These are phyloP conservation scores for Talinum fruticosum DNA, from an alignment of 148 eudicot genomes.

Conservation along the genomic window DNA sequence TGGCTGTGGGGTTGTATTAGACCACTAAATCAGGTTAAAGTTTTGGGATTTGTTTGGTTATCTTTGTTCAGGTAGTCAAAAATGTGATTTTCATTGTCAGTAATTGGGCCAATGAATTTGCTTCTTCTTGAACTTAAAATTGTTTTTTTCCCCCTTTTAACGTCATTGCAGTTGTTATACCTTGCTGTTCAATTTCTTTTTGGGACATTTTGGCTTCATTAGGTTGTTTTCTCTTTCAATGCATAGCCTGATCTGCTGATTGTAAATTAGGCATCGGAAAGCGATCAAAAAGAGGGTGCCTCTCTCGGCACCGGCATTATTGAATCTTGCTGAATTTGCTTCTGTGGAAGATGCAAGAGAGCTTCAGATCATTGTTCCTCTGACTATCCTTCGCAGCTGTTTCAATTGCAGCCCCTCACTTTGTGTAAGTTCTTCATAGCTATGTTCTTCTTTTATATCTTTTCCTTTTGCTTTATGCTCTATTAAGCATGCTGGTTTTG, in stretches of 20 bases:
- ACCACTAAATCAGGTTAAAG: too few species aligned
- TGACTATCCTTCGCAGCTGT: constrained; percentile 25
- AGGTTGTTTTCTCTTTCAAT: not conserved
- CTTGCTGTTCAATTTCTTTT: not conserved
- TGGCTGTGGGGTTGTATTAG: too few species aligned
- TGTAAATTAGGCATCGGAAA: constrained; percentile 37
- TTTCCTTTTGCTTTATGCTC: not conserved
- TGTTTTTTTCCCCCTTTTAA: not conserved
- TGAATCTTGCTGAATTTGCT: constrained; percentile 59
- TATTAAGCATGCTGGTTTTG: not conserved
- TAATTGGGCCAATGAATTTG: not conserved
- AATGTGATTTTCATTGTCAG: too few species aligned
- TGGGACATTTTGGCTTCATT: not conserved
- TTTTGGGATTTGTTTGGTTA: too few species aligned
- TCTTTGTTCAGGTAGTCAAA: too few species aligned
- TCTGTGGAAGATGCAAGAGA: constrained; percentile 41
- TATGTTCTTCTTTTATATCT: not conserved
- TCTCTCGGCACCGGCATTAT: constrained; percentile 38
- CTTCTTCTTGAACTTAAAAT: constrained; percentile 2
- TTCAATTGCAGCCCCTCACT: constrained; percentile 41
- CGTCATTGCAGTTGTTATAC: not conserved
- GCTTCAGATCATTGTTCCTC: constrained; percentile 42
- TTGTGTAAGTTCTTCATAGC: constrained; percentile 37
- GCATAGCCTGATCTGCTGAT: constrained; percentile 10
- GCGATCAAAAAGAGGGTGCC: constrained; percentile 33